Base-by-base conservation (phyloP, 2,329 filamentous ascomycete genomes). In the Colletotrichum tabaci region DNA sequence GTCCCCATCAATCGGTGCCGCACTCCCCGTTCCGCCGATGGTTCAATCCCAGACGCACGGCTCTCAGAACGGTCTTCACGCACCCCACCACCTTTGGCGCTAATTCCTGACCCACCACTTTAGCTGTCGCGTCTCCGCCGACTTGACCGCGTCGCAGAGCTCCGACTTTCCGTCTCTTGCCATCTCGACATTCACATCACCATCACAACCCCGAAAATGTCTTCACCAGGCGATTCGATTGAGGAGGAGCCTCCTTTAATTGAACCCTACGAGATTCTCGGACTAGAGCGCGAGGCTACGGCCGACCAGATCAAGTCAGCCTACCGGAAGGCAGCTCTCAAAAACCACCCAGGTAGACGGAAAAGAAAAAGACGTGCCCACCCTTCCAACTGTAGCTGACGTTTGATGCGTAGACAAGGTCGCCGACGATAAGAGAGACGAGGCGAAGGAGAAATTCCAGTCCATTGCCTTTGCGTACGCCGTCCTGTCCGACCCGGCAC, bases 381-480 rank as follows among this genome's bases (percentile, higher is more conserved):
- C 58, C 5, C n/a, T 3, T 26, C 50, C 30, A 8, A 10, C 8
- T 15, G 12, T 18, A 16, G 38, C 57, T 71, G n/a, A 66, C 35
- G 15, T 18, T 18, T 16, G 9, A 3, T 30, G 53, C 16, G 35
- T 70, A 93, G 95, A 98, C 87, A 98, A 98, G 85, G 94, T 91
- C 4, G 75, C 89, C 18, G 86, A 89, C 1, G 87, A 90, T 26
- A 84, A 92, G 63, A 94, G 94, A 78, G 87, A 91, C 35, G 84
- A 88, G 52, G 96, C 96, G 2, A 92, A 98, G 76, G 86, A 87
- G 72, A 92, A 89, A 65, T 99, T 99, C 81, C 96, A 99, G 82
- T 87, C 93, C 76, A 91, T 99, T 76, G 96, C 96, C 30, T 96
- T 98, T 78, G 96, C 96, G 63, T 98, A 98, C 79, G 96, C 95